Evolutionary conservation across 805 yeast species (phyloP).

Genomic region (Saturnispora sanitii): DNA sequence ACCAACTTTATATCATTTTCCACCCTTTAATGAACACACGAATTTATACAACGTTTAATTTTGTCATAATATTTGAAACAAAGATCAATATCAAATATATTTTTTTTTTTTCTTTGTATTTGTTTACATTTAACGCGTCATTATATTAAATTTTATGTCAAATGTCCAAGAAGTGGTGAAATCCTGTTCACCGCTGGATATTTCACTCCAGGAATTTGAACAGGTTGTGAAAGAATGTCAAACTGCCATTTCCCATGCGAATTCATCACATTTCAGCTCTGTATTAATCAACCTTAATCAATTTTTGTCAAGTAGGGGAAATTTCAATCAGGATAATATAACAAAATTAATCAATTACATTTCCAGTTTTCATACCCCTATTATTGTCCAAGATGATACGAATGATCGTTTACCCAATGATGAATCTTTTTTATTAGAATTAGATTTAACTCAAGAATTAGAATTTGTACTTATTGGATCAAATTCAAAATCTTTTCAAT

Average conservation of each 20-base stretch:
- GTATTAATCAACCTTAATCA: neutral
- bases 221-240: neutral
- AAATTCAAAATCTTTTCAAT: slow-evolving; percentile 6
- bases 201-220: neutral
- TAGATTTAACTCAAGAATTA: slow-evolving; percentile 1
- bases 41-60: no score
- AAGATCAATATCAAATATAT: neutral
- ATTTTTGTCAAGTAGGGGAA: neutral
- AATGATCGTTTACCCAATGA: neutral
- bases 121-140: no score
- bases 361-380: neutral
- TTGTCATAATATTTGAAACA: no score
- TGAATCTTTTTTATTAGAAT: slow-evolving; percentile 4
- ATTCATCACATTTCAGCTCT: neutral
- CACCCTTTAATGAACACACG: no score
- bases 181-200: neutral
- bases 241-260: neutral
- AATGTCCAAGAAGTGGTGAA: neutral
- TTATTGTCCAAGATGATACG: no score
- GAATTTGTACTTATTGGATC: slow-evolving; percentile 9
- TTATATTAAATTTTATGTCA: neutral
- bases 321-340: neutral
- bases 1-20: no score
- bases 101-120: no score
- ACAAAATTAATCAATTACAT: neutral